Evolutionary conservation across 192 early-diverging fungal species (phyloP), one percentile per base, ranked within the genome.

Genomic region (Entophlyctis helioformis): DNA sequence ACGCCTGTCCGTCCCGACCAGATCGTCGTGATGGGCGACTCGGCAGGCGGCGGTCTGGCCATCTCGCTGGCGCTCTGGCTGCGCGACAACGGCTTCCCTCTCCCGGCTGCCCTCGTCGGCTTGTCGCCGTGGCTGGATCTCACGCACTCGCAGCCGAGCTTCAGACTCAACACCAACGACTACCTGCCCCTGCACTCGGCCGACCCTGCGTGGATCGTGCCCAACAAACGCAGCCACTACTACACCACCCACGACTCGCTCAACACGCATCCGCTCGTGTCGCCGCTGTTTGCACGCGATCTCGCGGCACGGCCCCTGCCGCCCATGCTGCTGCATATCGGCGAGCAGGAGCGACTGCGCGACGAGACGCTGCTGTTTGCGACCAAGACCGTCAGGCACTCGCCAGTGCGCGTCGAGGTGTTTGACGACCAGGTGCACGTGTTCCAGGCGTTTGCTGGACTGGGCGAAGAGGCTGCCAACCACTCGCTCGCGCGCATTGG

Each of bases 51-150:
- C 10, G 48, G 53, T 1, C 36, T 63, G 27, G 54, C 46, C 20
- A 44, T 60, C n/a, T 44, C 56, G 16, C 32, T 55, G 20, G 50
- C 73, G 44, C 38, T 82, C 1, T 75, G 69, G 16, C 63, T 84
- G 15, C 58, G 76, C 28, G 72, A 83, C 44, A 56, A 66, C 19
- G 59, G 66, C 0, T 39, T 64, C 19, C 59, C 66, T 10, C 34
- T 60, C 12, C 62, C 72, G 11, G 66, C 51, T 4, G 77, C 66
- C 1, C 48, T 54, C 0, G 52, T 74, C 40, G 60, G 42, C n/a
- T 51, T 60, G 50, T 80, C 70, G 46, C 81, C 70, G 15, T 83
- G 67, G 80, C 52, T 27, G 29, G 72, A 74, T 49, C 46, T 75
- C 15, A 69, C 67, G 5, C 67, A 71, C 39, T 69, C 65, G 4